These are phyloP conservation scores for Scenedesmus sp. DNA, from an alignment of 163 green algal species.

Conservation along the genomic window DNA sequence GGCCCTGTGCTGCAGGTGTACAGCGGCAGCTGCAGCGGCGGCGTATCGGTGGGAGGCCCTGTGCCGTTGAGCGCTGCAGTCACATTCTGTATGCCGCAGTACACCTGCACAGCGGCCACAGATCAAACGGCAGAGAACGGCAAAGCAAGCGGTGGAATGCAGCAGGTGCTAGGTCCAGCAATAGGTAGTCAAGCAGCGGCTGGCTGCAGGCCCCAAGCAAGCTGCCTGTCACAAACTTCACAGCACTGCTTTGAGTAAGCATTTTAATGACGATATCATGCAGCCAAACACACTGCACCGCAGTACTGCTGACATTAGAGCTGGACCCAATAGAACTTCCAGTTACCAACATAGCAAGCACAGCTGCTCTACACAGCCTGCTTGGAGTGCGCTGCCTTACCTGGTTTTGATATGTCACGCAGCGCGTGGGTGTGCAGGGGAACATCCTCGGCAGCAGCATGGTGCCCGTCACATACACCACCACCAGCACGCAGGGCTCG, in stretches of 20 bases:
- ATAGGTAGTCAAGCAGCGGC: no score
- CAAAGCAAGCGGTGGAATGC: no score
- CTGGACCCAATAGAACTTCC: no score
- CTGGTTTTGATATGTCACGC: conserved; percentile 71
- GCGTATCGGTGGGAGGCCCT: conserved; percentile 32
- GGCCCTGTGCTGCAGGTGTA: conserved; percentile 78
- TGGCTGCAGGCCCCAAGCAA: no score
- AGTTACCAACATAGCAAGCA: no score
- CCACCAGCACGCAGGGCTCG: conserved; percentile 86
- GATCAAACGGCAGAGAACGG: background rate
- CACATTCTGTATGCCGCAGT: conserved; percentile 37
- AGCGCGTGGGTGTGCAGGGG: conserved; percentile 83
- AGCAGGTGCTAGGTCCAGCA: no score
- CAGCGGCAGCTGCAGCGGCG: conserved; percentile 73
- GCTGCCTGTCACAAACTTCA: no score
- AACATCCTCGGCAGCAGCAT: conserved; percentile 93
- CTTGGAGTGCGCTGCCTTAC: background rate
- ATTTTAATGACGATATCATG: no score
- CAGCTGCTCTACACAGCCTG: no score
- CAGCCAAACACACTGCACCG: no score
- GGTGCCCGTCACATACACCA: conserved; percentile 86
- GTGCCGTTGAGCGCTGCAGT: conserved; percentile 18
- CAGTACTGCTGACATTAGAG: no score
- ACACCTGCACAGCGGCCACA: background rate
- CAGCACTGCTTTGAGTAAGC: no score